phyloP scores from a whole-genome alignment of 768 basidiomycete genomes.

The Calocera cornea region DNA sequence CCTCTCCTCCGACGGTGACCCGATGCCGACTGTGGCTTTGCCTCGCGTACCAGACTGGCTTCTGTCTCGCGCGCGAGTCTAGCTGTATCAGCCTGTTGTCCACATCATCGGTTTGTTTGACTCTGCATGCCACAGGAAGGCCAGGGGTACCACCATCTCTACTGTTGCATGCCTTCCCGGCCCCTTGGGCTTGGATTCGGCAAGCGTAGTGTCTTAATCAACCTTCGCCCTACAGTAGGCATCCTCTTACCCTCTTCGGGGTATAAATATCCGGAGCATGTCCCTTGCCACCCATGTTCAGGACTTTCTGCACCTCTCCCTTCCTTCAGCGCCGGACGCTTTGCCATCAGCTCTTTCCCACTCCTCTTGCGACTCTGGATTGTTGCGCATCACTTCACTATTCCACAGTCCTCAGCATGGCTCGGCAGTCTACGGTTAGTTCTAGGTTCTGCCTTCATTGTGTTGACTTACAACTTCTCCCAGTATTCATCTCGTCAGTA shows the following conservation, averaged over 20 bases:
- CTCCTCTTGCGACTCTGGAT: too few species aligned
- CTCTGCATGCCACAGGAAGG: neutral
- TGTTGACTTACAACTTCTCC: too few species aligned
- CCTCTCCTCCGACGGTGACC: neutral
- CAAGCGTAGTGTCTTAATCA: too few species aligned
- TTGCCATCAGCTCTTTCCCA: neutral
- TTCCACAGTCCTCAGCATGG: neutral
- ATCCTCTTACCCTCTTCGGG: neutral
- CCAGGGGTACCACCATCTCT: neutral
- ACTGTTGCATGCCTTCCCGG: neutral
- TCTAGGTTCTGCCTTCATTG: too few species aligned
- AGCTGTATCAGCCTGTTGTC: neutral
- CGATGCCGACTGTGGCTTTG: neutral
- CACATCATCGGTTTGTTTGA: neutral
- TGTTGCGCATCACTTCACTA: neutral
- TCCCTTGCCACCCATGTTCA: neutral
- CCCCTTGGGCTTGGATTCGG: neutral
- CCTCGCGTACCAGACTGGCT: neutral
- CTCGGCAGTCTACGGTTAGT: too few species aligned
- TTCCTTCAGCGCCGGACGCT: neutral
- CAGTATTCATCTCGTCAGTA: neutral
- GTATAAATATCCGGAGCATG: neutral
- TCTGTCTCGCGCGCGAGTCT: neutral
- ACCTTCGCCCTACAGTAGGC: too few species aligned
- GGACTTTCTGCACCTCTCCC: neutral